Base-by-base conservation (phyloP, 331 rosid genomes). In the Erythrophleum ivorense region DNA sequence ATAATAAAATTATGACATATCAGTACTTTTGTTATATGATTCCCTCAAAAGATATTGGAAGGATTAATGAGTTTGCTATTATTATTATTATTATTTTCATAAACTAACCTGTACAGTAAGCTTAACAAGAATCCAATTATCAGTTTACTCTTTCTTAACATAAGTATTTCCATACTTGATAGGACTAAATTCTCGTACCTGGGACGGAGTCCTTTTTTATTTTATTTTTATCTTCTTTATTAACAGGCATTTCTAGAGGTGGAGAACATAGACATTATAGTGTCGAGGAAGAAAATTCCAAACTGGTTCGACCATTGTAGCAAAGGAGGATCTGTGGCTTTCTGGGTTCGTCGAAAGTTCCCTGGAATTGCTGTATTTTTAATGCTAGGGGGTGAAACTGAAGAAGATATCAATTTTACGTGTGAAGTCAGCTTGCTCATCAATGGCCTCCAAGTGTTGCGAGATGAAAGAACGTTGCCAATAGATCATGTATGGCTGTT, bases 241-340 rank as follows among this genome's bases (percentile, higher is more conserved):
- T 5, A 63, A 72, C 86, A 83, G 86, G 86, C 83, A 54, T 73
- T 78, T 65, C 77, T 34, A 7, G 83, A 83, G 71, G 71, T 83
- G 13, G 66, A 48, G 77, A 31, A 78, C 83, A 53, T 83, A 73
- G 83, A 74, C 58, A 83, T 83, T 31, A 64, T 78, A 9, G 86
- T 78, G 41, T 40, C 31, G 3, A 73, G 80, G 80, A 73, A 11
- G 34, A 73, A 66, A 14, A 65, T 79, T 73, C 86, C 86, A 46
- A 46, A 13, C 40, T 83, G 86, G 83, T 54, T 83, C 21, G 86
- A 83, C 45, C 83, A 78, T 29, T 53, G 83, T 59, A 73, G 69
- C n/a, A 73, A 79, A 73, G 83, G 86, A 57, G 67, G 62, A 38
- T 78, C 72, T 78, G 45, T 66, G 29, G 14, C 54, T 10, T 78